Evolutionary conservation across 805 yeast genomes (phyloP).

Genomic region (Lachancea cidri): DNA sequence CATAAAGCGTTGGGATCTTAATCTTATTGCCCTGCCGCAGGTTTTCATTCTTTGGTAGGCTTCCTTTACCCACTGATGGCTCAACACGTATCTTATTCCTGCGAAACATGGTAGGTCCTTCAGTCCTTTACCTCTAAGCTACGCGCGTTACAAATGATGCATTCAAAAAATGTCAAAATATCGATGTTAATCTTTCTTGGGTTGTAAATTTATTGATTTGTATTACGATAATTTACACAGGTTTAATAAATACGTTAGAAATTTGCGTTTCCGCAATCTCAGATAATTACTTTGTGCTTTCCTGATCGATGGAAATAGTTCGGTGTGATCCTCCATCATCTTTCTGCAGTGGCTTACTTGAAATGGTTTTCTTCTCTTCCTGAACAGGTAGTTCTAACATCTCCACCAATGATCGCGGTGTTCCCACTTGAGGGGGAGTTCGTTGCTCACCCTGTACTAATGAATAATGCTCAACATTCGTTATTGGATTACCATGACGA

Average conservation of each 20-base stretch:
- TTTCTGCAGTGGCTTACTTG: not conserved
- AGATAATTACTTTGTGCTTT: not conserved
- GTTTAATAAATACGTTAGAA: too few relatives aligned
- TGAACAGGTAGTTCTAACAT: conserved; percentile 10
- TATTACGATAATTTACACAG: too few relatives aligned
- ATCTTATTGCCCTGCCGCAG: conserved; percentile 9
- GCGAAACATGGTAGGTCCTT: not conserved
- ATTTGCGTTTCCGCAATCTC: too few relatives aligned
- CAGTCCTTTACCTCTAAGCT: too few relatives aligned
- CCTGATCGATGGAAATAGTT: not conserved
- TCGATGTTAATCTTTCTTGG: too few relatives aligned
- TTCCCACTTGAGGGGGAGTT: conserved; percentile 14
- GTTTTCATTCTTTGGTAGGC: not conserved
- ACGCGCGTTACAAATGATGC: too few relatives aligned
- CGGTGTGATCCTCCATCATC: not conserved
- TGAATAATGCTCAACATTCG: conserved; percentile 5
- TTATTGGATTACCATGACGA: not conserved
- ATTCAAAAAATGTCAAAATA: too few relatives aligned
- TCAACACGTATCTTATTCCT: not conserved
- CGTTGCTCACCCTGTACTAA: conserved; percentile 5
- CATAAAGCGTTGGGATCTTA: conserved; percentile 1
- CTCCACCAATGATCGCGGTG: conserved; percentile 26
- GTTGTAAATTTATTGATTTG: too few relatives aligned
- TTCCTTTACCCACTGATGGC: not conserved
- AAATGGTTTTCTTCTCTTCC: conserved; percentile 1